Percentiles rank a stretch among this genome's conserved stretches.
Conservation (phyloP, 164 flowering plant genomes). For the Magnolia sinica region DNA sequence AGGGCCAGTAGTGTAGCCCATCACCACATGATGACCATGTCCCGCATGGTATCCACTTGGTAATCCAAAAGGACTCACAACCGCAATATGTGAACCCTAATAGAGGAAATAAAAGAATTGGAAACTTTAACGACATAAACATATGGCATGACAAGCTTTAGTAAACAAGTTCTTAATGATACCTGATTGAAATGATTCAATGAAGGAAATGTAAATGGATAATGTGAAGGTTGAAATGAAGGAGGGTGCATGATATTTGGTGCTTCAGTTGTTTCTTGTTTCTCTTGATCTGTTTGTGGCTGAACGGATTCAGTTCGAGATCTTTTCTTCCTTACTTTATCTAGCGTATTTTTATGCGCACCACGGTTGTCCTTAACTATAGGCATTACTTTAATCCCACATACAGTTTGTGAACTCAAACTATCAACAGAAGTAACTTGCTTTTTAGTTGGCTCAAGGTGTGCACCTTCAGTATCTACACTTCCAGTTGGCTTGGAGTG, state of each 20-base stretch:
- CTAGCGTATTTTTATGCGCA: background rate
- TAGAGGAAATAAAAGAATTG: too few species aligned
- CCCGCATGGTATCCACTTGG: too few species aligned
- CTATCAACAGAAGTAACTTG: background rate
- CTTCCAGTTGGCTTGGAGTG: too few species aligned
- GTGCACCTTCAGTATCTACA: too few species aligned
- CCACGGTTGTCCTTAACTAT: background rate
- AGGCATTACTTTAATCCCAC: background rate
- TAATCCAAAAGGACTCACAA: too few species aligned
- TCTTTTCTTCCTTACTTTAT: background rate
- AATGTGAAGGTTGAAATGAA: background rate
- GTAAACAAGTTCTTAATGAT: too few species aligned
- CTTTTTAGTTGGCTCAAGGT: background rate
- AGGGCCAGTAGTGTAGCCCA: too few species aligned
- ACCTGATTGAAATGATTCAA: background rate
- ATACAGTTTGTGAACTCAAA: background rate
- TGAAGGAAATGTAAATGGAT: background rate
- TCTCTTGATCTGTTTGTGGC: background rate
- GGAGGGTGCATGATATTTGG: background rate
- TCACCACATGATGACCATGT: too few species aligned
- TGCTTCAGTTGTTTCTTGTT: background rate
- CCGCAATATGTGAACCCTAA: too few species aligned
- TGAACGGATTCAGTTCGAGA: background rate
- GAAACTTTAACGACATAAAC: too few species aligned
- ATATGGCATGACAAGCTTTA: too few species aligned